Evolutionary conservation across 805 yeast species (phyloP).

Genomic region (Kazachstania bromeliacearum): DNA sequence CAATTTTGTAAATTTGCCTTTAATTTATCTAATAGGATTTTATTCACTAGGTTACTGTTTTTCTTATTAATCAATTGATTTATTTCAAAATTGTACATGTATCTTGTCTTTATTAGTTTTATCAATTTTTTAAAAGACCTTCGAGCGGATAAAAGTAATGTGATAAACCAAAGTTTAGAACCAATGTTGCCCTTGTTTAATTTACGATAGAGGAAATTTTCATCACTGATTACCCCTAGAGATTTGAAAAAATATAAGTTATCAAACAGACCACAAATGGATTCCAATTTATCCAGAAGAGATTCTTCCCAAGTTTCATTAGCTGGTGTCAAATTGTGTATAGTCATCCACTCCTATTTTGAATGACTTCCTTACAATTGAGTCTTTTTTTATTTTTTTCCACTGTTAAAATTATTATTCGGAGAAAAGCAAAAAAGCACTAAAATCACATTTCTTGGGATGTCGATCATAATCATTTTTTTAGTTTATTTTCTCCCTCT

Average conservation of each 20-base stretch:
- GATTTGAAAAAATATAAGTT: slow-evolving; percentile 21
- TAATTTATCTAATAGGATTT: slow-evolving; percentile 15
- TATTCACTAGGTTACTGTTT: slow-evolving; percentile 10
- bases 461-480: no score
- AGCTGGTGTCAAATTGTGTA: no score
- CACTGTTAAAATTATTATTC: no score
- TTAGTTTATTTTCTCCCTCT: no score
- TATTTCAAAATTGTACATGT: slow-evolving; percentile 11
- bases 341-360: no score
- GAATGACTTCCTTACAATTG: no score
- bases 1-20: slow-evolving; percentile 8
- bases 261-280: slow-evolving; percentile 21
- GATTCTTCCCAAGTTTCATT: slow-evolving; percentile 12
- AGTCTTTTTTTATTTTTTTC: no score
- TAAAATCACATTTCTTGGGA: no score
- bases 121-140: slow-evolving; percentile 11
- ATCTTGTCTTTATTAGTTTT: slow-evolving; percentile 8
- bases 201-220: slow-evolving; percentile 16
- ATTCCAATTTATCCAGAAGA: slow-evolving; percentile 15
- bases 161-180: slow-evolving; percentile 24
- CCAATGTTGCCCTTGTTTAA: slow-evolving; percentile 23
- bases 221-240: slow-evolving; percentile 21
- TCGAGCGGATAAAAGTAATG: slow-evolving; percentile 18
- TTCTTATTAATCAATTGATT: not conserved
- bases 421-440: no score